These are phyloP conservation scores for Lipomyces starkeyi DNA, from an alignment of 805 yeast species.

Conservation along the genomic window DNA sequence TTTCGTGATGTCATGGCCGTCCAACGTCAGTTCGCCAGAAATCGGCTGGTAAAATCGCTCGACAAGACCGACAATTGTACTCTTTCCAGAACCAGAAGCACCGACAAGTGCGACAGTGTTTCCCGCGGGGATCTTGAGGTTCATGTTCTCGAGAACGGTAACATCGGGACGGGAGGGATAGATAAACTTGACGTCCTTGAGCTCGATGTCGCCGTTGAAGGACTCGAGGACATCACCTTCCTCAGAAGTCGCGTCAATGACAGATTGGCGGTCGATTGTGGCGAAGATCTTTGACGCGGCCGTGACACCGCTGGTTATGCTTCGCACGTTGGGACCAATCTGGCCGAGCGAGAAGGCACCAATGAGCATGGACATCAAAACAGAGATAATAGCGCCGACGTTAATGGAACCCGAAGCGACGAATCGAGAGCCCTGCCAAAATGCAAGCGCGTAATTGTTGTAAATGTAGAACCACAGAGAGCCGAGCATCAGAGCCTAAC, in stretches of 20 bases:
- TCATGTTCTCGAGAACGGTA: conserved; percentile 76
- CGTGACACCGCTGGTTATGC: conserved; percentile 48
- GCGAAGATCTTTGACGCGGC: conserved; percentile 49
- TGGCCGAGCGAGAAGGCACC: conserved; percentile 50
- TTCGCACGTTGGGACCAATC: conserved; percentile 49
- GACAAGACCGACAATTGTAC: conserved; percentile 80
- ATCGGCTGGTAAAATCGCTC: conserved; percentile 87
- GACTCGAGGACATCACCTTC: conserved; percentile 40
- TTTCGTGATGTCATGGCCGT: conserved; percentile 79
- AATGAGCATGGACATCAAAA: conserved; percentile 38
- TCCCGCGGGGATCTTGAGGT: conserved; percentile 84
- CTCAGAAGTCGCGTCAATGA: conserved; percentile 43
- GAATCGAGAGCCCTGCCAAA: conserved; percentile 53
- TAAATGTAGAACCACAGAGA: conserved; percentile 59
- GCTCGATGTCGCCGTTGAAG: conserved; percentile 67
- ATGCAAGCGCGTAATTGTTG: conserved; percentile 63
- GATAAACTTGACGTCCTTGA: conserved; percentile 87
- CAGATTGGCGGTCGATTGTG: conserved; percentile 50
- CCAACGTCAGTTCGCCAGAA: conserved; percentile 75
- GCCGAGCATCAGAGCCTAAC: conserved; percentile 47
- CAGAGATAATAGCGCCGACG: conserved; percentile 48
- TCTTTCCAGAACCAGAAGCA: conserved; percentile 93
- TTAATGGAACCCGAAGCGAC: conserved; percentile 44
- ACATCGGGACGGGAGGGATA: conserved; percentile 80
- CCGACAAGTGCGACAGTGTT: conserved; percentile 93